Evolutionary conservation across 2,329 filamentous ascomycete species (phyloP), one percentile per base, ranked within the genome.

Genomic region (Cordyceps farinosa): DNA sequence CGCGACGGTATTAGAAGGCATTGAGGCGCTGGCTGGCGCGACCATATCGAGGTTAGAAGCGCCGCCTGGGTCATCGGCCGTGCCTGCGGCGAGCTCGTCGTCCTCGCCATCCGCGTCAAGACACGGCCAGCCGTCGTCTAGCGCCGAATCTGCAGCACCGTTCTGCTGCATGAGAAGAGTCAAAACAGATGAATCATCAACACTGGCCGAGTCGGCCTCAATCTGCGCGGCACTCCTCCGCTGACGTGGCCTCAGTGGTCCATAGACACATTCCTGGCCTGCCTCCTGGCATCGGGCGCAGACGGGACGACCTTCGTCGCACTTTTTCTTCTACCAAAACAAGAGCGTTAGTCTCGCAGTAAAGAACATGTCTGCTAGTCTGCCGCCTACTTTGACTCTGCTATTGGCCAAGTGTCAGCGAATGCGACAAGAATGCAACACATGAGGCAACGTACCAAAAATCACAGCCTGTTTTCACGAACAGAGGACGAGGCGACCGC

Each of bases 291-390:
- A 85, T 47, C 82, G 80, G 29, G 78, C 74, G 68, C 82, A 85
- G 52, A 76, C 73, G 3, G 82, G 82, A 8, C 81, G 79, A 40
- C 71, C 74, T 70, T 85, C 82, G 68, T 85, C 80, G 67, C 82
- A 85, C 73, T 85, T 85, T 71, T 85, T 85, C 71, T 85, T 85
- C 82, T 85, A 65, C 7, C 22, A 56, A n/a, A 22, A 30, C 7
- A 40, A 17, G 22, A 32, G 9, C 9, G n/a, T 42, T 29, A 52
- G 61, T 29, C 22, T 36, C 30, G 17, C 5, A 15, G 7, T 38
- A 4, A 9, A 38, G 0, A 13, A 5, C 15, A 29, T 30, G 34
- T n/a, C 15, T 32, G 15, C 6, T 4, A 15, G 11, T 2, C 11
- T 45, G 42, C n/a, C 44, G 59, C 47, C 66, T 78, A 83, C 82